A percentile compares a stretch with the other conserved stretches of the same genome.
phyloP scores from a whole-genome alignment of 805 yeast genomes.

The Zygosaccharomyces rouxii region DNA sequence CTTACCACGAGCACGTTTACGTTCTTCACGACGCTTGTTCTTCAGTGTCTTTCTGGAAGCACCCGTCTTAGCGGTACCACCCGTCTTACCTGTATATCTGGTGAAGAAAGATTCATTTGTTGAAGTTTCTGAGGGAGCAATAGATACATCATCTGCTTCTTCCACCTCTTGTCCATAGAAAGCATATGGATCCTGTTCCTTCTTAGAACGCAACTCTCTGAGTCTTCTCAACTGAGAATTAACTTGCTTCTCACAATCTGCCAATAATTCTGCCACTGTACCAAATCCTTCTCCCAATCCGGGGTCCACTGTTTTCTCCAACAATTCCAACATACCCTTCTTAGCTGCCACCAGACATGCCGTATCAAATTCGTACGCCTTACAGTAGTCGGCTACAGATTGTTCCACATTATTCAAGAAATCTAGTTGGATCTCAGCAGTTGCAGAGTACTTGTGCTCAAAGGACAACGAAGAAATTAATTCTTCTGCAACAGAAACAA shows the following conservation, averaged over 20 bases:
- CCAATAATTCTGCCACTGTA: slow-evolving; percentile 74
- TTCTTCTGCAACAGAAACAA: slow-evolving; percentile 49
- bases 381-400: slow-evolving; percentile 66
- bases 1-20: slow-evolving; percentile 94
- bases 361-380: slow-evolving; percentile 65
- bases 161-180: slow-evolving; percentile 74
- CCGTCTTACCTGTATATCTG: slow-evolving; percentile 91
- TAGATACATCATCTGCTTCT: slow-evolving; percentile 87
- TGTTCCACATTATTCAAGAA: slow-evolving; percentile 58
- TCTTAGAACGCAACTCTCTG: slow-evolving; percentile 79
- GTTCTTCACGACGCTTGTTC: slow-evolving; percentile 89
- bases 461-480: slow-evolving; percentile 59
- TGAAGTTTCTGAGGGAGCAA: slow-evolving; percentile 92
- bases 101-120: slow-evolving; percentile 92
- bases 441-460: slow-evolving; percentile 69
- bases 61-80: slow-evolving; percentile 95
- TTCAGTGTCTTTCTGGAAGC: slow-evolving; percentile 90
- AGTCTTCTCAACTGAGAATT: slow-evolving; percentile 78
- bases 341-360: slow-evolving; percentile 65
- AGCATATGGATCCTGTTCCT: slow-evolving; percentile 76
- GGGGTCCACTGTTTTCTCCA: slow-evolving; percentile 61
- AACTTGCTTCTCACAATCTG: slow-evolving; percentile 89
- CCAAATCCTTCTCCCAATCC: slow-evolving; percentile 87
- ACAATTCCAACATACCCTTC: slow-evolving; percentile 41
- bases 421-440: slow-evolving; percentile 68